Base-by-base conservation (phyloP, 352 stramenopile genomes). In the Globisporangium nunn region DNA sequence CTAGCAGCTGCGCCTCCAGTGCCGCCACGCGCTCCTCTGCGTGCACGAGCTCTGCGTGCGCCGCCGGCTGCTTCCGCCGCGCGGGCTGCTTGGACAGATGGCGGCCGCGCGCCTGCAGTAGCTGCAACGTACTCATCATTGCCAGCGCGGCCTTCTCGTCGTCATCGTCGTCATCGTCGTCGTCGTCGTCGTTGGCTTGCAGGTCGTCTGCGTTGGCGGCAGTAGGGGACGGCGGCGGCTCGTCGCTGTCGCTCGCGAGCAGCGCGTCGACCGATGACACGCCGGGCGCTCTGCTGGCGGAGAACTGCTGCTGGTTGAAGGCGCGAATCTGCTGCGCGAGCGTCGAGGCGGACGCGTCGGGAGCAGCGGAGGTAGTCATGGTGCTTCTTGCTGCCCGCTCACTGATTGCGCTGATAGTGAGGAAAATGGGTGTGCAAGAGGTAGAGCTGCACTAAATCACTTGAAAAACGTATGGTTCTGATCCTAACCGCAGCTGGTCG, bases 1-100 rank as follows among this genome's bases (percentile, higher is more conserved):
- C 70, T 53, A 92, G 62, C 23, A 89, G 66, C 57, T 81, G 72
- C 28, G 59, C 50, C 52, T 87, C 74, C 15, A 92, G 67, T 52
- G 54, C 50, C 6, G 52, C 52, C 10, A 90, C 60, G 10, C 72
- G 71, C 49, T 88, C 77, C 49, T 92, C 83, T 1, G 76, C 71
- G 37, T 69, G 72, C 47, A 62, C 66, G 2, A 89, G 70, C 63
- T 89, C 76, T 49, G 81, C 44, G 0, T 17, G 18, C 10, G 51
- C 28, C 51, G 54, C 35, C 35, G 35, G 35, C 10, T 7, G 8
- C 10, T 41, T 12, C 35, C 14, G 8, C 35, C 10, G 35, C 35
- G 35, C 8, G 10, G 8, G 15, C 15, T 23, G 39, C n/a, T 37
- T 39, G 45, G 10, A 12, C 23, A 18, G 52, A 12, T 28, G 39